Evolutionary conservation across 352 stramenopile genomes (phyloP).

Genomic region (Pythium grandisporangium): DNA sequence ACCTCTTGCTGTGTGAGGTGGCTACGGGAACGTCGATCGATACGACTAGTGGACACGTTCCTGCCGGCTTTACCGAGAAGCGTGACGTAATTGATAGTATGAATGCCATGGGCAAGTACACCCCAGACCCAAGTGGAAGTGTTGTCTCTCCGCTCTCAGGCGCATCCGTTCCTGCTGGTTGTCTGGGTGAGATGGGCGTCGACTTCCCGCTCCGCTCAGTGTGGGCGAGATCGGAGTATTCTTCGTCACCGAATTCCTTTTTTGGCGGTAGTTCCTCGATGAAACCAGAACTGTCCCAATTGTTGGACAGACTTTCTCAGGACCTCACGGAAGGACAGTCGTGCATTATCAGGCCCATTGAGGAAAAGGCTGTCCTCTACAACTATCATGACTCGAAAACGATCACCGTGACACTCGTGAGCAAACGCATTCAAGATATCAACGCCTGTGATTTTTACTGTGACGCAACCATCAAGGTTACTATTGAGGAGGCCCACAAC

Average conservation of each 20-base stretch:
- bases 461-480: no score
- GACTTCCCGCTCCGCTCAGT: conserved; percentile 6
- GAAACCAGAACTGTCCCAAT: not conserved
- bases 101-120: conserved; percentile 7
- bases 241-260: not conserved
- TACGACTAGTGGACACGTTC: conserved; percentile 10
- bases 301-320: no score
- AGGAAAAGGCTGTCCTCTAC: not conserved
- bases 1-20: conserved; percentile 30
- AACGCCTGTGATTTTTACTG: no score
- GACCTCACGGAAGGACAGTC: no score
- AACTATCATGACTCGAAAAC: not conserved
- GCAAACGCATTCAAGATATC: no score
- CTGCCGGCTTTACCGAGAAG: no score
- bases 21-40: conserved; percentile 16
- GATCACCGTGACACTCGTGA: not conserved
- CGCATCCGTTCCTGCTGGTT: conserved; percentile 7
- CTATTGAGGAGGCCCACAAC: not conserved
- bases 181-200: conserved; percentile 3
- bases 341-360: not conserved
- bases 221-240: conserved; percentile 1
- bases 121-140: conserved; percentile 4
- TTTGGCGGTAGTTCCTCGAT: not conserved
- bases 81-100: conserved; percentile 10
- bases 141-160: conserved; percentile 8